Percentiles rank a stretch among this genome's conserved stretches.
phyloP scores from a whole-genome alignment of 768 basidiomycete species.

The Agrocybe pediades region DNA sequence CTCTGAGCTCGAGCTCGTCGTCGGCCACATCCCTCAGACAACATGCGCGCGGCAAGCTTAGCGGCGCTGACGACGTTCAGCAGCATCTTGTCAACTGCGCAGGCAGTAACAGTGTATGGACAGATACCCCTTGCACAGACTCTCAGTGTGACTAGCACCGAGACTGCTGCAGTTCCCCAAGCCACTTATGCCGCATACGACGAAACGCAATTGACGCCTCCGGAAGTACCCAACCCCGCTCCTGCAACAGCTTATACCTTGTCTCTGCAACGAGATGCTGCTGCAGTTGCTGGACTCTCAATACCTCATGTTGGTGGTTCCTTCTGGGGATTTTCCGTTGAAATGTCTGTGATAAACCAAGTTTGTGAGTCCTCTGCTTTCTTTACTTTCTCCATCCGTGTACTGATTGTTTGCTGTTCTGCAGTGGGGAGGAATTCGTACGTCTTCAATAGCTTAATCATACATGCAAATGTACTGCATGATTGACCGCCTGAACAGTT shows the following conservation, averaged over 20 bases:
- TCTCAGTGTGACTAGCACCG: constrained; percentile 5
- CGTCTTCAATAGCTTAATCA: constrained; percentile 9
- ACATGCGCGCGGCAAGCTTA: background rate
- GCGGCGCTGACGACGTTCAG: background rate
- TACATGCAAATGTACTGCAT: background rate
- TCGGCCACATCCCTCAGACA: background rate
- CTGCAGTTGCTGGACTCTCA: constrained; percentile 32
- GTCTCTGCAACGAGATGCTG: constrained; percentile 36
- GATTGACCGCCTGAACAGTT: constrained; percentile 30
- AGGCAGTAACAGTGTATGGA: constrained; percentile 32
- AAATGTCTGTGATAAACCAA: constrained; percentile 71
- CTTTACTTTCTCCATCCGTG: background rate
- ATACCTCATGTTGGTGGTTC: constrained; percentile 31
- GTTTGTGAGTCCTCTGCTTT: constrained; percentile 47
- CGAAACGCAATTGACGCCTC: constrained; percentile 48
- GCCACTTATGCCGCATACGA: constrained; percentile 51
- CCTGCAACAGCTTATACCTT: constrained; percentile 46
- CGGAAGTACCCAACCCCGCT: constrained; percentile 46
- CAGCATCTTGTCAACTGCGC: constrained; percentile 5
- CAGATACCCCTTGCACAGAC: constrained; percentile 31
- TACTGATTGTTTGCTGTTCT: background rate
- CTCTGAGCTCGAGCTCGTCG: background rate
- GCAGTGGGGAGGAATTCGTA: constrained; percentile 58
- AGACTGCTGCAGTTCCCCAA: constrained; percentile 4
- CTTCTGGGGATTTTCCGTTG: constrained; percentile 76